These are phyloP conservation scores for Corylus avellana DNA, from an alignment of 306 rosid species.

Conservation along the genomic window DNA sequence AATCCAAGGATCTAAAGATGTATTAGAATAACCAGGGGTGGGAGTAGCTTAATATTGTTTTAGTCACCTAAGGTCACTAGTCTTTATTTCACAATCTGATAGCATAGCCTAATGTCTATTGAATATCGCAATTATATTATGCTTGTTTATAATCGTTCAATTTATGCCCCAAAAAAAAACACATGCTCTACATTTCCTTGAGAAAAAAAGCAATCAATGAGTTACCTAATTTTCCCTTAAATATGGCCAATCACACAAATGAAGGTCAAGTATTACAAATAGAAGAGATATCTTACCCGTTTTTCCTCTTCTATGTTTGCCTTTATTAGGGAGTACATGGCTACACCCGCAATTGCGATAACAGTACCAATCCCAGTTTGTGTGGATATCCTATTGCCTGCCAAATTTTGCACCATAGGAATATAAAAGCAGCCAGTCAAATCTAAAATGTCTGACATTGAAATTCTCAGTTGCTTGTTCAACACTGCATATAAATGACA, in stretches of 20 bases:
- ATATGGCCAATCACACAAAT: not conserved
- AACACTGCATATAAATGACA: not conserved
- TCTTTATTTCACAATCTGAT: no score
- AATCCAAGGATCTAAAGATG: not conserved
- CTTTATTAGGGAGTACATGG: constrained; percentile 70
- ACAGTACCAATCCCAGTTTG: constrained; percentile 74
- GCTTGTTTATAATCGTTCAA: not conserved
- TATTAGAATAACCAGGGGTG: no score
- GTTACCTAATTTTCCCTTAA: not conserved
- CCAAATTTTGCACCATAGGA: constrained; percentile 11
- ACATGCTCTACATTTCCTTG: not conserved
- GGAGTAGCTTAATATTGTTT: no score
- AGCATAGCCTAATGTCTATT: no score
- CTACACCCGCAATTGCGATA: constrained; percentile 80
- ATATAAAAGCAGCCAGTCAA: not conserved
- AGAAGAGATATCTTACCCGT: constrained; percentile 33
- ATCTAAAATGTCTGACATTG: not conserved
- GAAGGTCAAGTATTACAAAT: not conserved
- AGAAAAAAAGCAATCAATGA: not conserved
- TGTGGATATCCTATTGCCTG: constrained; percentile 74
- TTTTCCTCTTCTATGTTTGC: constrained; percentile 73
- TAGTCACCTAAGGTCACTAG: no score
- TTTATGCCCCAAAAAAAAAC: not conserved
- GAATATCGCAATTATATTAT: no score
- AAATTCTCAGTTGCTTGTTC: not conserved